Conservation (phyloP, 202 grass and related monocot genomes). For the Bolboschoenoplectus hybrid region DNA sequence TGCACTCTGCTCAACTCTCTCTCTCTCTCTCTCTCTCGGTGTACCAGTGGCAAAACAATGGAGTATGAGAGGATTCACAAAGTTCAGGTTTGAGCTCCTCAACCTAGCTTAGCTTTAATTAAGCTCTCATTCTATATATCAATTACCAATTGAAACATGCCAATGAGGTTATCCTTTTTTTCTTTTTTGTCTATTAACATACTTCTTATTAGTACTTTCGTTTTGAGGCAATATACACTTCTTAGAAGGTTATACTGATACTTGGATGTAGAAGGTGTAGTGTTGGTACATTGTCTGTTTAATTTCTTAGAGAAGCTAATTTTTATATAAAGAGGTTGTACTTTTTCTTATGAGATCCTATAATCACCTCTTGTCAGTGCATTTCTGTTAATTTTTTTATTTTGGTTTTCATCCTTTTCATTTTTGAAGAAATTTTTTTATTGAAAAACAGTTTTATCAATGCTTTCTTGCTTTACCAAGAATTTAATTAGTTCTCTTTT, state of each 20-base stretch:
- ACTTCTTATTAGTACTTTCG: not conserved
- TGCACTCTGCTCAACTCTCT: conserved; percentile 26
- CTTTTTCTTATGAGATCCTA: not conserved
- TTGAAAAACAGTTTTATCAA: conserved; percentile 16
- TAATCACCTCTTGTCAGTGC: not conserved
- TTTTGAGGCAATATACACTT: not conserved
- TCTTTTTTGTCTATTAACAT: not conserved
- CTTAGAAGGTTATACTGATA: not conserved
- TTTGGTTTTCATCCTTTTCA: not conserved
- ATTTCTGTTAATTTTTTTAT: not conserved
- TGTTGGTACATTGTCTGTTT: conserved; percentile 25
- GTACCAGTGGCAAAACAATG: conserved; percentile 46
- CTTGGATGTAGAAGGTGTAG: not conserved
- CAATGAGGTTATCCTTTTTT: conserved; percentile 3
- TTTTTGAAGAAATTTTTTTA: not conserved
- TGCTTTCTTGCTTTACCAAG: not conserved
- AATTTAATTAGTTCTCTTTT: not conserved
- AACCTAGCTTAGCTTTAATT: not conserved
- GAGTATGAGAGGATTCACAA: conserved; percentile 98
- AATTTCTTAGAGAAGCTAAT: not conserved
- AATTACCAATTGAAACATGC: not conserved
- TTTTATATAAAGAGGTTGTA: not conserved
- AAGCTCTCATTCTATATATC: not conserved
- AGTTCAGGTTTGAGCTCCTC: conserved; percentile 63
- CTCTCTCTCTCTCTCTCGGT: not conserved